Base-by-base conservation (phyloP, 441 rosid species). In the Pelargonium fulgidum region DNA sequence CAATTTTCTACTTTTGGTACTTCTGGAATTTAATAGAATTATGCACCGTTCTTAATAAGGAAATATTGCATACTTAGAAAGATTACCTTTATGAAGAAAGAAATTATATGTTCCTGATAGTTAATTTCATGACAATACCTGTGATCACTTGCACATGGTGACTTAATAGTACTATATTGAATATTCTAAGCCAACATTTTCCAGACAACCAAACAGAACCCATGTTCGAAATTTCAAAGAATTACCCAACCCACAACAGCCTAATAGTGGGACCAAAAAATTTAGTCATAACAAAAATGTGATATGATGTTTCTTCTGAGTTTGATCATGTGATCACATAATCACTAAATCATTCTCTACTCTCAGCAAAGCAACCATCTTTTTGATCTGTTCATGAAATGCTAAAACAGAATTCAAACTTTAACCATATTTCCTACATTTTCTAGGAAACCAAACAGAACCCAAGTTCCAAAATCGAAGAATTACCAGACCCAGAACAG, bases 401-500 rank as follows among this genome's bases (percentile, higher is more conserved):
- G 33, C 63, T 7, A 22, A 3, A 22, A n/a, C n/a, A 59, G 7
- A 7, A 17, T 17, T 59, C 33, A 59, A 19, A 59, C 2, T 59
- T 59, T 42, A 68, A 5, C 22, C 12, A 22, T 1, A 17, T 19
- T 52, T 52, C 36, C n/a, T 8, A 29, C 36, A 59, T 61, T 72
- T 72, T 45, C 29, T 68, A 9, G 42, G 19, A 13, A 64, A 42
- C 22, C 67, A 68, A 65, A 68, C 48, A 68, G 61, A 68, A 50
- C 56, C 65, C 22, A 19, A 54, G 45, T 66, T 22, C 16, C 64
- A 58, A 12, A 41, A 67, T 52, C 20, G 41, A 33, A 67, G 63
- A 22, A 33, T 74, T 85, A 93, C 98, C 88, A 91, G 80, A 17
- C 98, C 98, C 77, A 93, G 81, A 78, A 91, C 97, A 12, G 92